phyloP scores from a whole-genome alignment of 2,329 filamentous ascomycete genomes.

The Seiridium cupressi region DNA sequence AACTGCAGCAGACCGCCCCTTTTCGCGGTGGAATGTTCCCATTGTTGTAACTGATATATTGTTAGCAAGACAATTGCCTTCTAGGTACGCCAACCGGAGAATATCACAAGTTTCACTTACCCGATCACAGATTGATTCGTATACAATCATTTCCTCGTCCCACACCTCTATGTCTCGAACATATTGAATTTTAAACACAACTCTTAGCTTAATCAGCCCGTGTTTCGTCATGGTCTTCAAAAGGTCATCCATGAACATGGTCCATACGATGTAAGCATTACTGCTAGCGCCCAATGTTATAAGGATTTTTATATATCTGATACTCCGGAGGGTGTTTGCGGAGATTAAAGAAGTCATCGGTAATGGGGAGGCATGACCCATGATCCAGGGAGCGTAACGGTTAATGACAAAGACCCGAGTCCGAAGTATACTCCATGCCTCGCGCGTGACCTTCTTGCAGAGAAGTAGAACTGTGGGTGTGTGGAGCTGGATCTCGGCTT shows the following conservation, averaged over 20 bases:
- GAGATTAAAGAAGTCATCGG: slow-evolving; percentile 26
- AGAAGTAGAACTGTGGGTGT: slow-evolving; percentile 34
- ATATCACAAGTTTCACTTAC: slow-evolving; percentile 12
- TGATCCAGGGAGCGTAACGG: slow-evolving; percentile 32
- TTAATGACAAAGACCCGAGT: slow-evolving; percentile 28
- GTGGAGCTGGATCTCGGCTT: slow-evolving; percentile 12
- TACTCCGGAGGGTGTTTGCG: slow-evolving; percentile 27
- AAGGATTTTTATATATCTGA: slow-evolving; percentile 28
- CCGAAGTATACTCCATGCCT: slow-evolving; percentile 27
- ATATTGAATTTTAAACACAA: slow-evolving; percentile 29
- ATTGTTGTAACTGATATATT: slow-evolving; percentile 18
- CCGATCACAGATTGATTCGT: slow-evolving; percentile 17
- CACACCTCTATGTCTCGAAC: slow-evolving; percentile 16
- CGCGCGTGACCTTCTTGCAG: slow-evolving; percentile 30
- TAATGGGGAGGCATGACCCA: slow-evolving; percentile 21
- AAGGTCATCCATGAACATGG: slow-evolving; percentile 21
- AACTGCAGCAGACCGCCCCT: slow-evolving; percentile 20
- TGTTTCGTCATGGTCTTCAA: slow-evolving; percentile 21
- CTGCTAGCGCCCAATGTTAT: slow-evolving; percentile 26
- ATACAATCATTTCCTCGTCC: slow-evolving; percentile 19
- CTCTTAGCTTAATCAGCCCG: slow-evolving; percentile 25
- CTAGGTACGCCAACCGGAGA: background rate
- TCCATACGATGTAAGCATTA: slow-evolving; percentile 26
- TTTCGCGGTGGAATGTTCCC: slow-evolving; percentile 21
- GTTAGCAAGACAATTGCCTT: slow-evolving; percentile 1